Conservation (phyloP, 2,329 filamentous ascomycete species). For the Cryphonectria japonica region DNA sequence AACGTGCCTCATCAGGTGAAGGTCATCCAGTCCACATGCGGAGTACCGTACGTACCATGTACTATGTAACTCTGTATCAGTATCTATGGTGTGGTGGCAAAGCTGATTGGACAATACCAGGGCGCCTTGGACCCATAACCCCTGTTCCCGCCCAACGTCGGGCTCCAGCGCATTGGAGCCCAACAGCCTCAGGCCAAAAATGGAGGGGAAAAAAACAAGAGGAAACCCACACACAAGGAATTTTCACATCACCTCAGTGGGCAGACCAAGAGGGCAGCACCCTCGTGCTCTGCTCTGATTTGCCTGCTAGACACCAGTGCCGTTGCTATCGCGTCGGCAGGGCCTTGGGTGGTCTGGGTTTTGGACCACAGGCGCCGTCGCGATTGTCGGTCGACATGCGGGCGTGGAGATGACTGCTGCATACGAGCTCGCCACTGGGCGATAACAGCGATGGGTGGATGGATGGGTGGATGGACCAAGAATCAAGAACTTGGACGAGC, state of each 20-base stretch:
- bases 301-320: background rate
- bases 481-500: no score
- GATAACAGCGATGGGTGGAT: no score
- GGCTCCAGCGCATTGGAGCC: slow-evolving; percentile 12
- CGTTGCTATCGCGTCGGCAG: background rate
- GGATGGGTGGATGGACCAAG: no score
- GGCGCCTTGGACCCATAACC: slow-evolving; percentile 10
- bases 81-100: background rate
- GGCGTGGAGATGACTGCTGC: background rate
- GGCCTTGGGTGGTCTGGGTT: no score
- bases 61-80: background rate
- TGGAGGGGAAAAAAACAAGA: background rate
- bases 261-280: slow-evolving; percentile 1
- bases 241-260: background rate
- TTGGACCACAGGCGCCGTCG: background rate
- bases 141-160: slow-evolving; percentile 1
- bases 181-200: slow-evolving; percentile 5
- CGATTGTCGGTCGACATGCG: background rate
- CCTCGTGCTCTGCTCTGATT: background rate
- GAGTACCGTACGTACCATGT: background rate
- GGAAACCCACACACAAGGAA: background rate
- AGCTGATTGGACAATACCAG: background rate
- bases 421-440: background rate
- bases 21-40: no score
- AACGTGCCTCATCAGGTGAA: no score